Evolutionary conservation across 441 rosid species (phyloP).

Genomic region (Euphorbia celastroides): DNA sequence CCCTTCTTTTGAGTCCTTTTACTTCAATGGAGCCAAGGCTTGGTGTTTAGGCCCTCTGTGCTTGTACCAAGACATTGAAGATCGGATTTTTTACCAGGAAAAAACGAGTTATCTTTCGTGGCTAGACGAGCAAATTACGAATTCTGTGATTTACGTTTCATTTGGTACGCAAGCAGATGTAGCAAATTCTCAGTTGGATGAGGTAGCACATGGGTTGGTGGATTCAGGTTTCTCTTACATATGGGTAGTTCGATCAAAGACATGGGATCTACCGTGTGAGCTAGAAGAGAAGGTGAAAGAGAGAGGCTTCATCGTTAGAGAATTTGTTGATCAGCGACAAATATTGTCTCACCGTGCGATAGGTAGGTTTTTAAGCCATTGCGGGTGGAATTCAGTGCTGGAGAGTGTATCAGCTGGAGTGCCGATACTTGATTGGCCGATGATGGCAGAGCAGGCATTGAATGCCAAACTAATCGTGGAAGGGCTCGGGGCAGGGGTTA

Average conservation of each 20-base stretch:
- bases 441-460: constrained; percentile 28
- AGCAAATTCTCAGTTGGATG: constrained; percentile 24
- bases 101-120: constrained; percentile 15
- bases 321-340: constrained; percentile 32
- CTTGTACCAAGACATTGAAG: constrained; percentile 12
- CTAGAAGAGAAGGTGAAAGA: constrained; percentile 15
- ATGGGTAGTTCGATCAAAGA: constrained; percentile 24
- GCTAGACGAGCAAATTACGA: constrained; percentile 17
- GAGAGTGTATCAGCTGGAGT: constrained; percentile 31
- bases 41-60: constrained; percentile 34
- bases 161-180: constrained; percentile 33
- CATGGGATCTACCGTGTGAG: constrained; percentile 19
- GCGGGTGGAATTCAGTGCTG: constrained; percentile 41
- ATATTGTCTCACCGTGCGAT: constrained; percentile 25
- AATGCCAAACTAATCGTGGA: constrained; percentile 28
- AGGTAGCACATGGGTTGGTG: constrained; percentile 29
- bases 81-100: background rate
- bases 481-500: constrained; percentile 24
- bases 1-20: constrained; percentile 17
- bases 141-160: constrained; percentile 27
- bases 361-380: constrained; percentile 36
- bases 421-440: constrained; percentile 35
- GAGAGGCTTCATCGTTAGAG: constrained; percentile 23
- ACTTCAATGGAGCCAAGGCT: constrained; percentile 14
- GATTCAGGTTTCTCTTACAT: constrained; percentile 24